A percentile compares a stretch with the other conserved stretches of the same genome.
Conservation (phyloP, 345 rosid genomes). For the Heritiera littoralis region DNA sequence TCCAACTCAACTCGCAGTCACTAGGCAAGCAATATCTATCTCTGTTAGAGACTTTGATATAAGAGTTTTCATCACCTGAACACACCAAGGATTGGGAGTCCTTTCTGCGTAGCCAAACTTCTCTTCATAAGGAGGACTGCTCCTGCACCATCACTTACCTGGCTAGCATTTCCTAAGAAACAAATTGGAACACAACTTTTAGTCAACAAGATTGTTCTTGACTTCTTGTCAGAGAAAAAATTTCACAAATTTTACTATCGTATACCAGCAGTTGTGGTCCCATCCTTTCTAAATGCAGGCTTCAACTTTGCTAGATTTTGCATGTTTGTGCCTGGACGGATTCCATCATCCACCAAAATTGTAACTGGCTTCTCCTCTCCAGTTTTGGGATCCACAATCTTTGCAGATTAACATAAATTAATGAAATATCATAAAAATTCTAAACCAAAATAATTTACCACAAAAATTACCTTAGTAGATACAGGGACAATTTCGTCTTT, state of each 20-base stretch:
- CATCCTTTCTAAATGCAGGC: slow-evolving; percentile 81
- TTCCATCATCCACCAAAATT: slow-evolving; percentile 83
- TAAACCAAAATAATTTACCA: background rate
- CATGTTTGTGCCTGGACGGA: slow-evolving; percentile 67
- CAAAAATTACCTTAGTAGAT: slow-evolving; percentile 62
- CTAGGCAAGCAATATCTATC: background rate
- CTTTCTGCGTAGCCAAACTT: slow-evolving; percentile 75
- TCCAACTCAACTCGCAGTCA: background rate
- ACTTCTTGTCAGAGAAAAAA: background rate
- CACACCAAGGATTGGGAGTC: slow-evolving; percentile 89
- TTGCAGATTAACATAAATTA: slow-evolving; percentile 25
- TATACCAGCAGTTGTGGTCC: slow-evolving; percentile 92
- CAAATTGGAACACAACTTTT: slow-evolving; percentile 18
- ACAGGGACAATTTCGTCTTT: slow-evolving; percentile 88
- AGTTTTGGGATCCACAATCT: slow-evolving; percentile 87
- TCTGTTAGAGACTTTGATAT: background rate
- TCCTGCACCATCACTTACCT: slow-evolving; percentile 96
- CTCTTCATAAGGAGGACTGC: slow-evolving; percentile 96
- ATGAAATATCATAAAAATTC: background rate
- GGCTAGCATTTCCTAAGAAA: slow-evolving; percentile 85
- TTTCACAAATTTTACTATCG: background rate
- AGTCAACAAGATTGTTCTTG: background rate
- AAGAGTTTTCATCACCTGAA: slow-evolving; percentile 56
- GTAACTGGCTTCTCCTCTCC: slow-evolving; percentile 67
- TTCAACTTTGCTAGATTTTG: slow-evolving; percentile 71